A percentile compares a stretch with the other conserved stretches of the same genome.
phyloP scores from a whole-genome alignment of 768 basidiomycete genomes.

The Leucocoprinus sp. region DNA sequence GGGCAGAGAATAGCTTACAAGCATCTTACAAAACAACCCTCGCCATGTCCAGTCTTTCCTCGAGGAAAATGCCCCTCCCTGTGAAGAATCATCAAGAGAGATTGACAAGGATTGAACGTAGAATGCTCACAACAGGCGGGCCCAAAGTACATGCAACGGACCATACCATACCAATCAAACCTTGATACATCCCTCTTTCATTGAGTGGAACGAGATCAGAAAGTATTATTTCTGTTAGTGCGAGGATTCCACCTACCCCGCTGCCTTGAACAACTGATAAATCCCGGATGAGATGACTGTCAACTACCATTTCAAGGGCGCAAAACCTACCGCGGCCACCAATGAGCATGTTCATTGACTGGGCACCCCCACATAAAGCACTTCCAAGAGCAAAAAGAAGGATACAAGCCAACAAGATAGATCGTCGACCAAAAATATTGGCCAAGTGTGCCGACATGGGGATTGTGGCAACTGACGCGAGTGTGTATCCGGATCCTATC shows the following conservation, averaged over 20 bases:
- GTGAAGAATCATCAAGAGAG: not conserved
- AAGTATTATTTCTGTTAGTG: conserved; percentile 31
- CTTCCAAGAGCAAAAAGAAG: conserved; percentile 35
- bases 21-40: conserved; percentile 32
- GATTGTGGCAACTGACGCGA: conserved; percentile 32
- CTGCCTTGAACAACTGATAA: conserved; percentile 30
- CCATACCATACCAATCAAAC: conserved; percentile 25
- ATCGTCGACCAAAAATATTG: conserved; percentile 31
- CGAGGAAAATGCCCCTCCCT: conserved; percentile 25
- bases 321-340: conserved; percentile 25
- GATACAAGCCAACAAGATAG: conserved; percentile 24
- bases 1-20: not conserved
- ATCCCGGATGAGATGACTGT: not conserved
- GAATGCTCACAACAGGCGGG: conserved; percentile 14
- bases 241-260: conserved; percentile 29
- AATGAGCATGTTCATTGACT: conserved; percentile 34
- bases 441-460: conserved; percentile 25
- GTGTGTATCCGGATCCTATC: conserved; percentile 34
- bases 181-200: conserved; percentile 34
- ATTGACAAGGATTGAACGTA: not conserved
- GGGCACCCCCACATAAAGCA: conserved; percentile 33
- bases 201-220: conserved; percentile 36
- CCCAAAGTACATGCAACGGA: conserved; percentile 20
- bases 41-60: conserved; percentile 24
- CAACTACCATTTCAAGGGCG: not conserved